A percentile compares a stretch with the other conserved stretches of the same genome.
These are phyloP conservation scores for Blastocladiella emersonii DNA, from an alignment of 371 early-diverging fungal species.

Conservation along the genomic window DNA sequence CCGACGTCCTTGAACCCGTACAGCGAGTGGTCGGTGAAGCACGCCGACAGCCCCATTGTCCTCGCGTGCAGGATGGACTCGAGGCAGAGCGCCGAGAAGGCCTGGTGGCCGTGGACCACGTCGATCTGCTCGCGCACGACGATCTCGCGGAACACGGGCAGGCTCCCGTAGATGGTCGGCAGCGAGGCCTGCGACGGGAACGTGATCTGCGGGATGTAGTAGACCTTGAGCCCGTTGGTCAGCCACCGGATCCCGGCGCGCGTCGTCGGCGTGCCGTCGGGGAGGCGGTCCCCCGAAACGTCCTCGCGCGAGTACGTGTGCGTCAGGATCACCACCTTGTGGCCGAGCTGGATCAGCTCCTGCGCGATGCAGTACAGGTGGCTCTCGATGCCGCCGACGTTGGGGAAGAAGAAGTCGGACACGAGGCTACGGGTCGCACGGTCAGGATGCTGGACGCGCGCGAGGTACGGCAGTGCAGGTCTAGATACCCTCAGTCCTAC, in stretches of 20 bases:
- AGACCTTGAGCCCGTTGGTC: constrained; percentile 91
- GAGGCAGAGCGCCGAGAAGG: constrained; percentile 85
- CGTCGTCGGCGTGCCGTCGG: constrained; percentile 11
- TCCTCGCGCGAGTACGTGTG: neutral
- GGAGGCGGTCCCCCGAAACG: too few species aligned
- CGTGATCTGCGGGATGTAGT: constrained; percentile 82
- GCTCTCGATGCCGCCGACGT: constrained; percentile 96
- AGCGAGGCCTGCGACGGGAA: constrained; percentile 77
- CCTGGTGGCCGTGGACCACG: constrained; percentile 97
- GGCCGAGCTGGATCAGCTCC: constrained; percentile 76
- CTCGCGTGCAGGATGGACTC: constrained; percentile 94
- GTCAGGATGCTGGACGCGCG: too few species aligned
- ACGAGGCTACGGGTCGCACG: too few species aligned
- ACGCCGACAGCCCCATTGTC: constrained; percentile 87
- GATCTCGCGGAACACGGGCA: constrained; percentile 85
- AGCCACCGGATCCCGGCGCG: constrained; percentile 82
- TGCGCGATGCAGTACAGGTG: constrained; percentile 90
- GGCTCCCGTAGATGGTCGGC: constrained; percentile 86
- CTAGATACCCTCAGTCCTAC: too few species aligned
- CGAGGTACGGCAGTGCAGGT: too few species aligned
- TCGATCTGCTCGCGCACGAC: constrained; percentile 81
- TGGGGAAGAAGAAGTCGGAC: constrained; percentile 97
- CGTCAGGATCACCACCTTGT: constrained; percentile 50
- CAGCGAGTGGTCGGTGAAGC: constrained; percentile 98
- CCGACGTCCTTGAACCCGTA: constrained; percentile 93